Evolutionary conservation across 129 eudicot species (phyloP), one percentile per base, ranked within the genome.

Genomic region (Flaveria robusta): DNA sequence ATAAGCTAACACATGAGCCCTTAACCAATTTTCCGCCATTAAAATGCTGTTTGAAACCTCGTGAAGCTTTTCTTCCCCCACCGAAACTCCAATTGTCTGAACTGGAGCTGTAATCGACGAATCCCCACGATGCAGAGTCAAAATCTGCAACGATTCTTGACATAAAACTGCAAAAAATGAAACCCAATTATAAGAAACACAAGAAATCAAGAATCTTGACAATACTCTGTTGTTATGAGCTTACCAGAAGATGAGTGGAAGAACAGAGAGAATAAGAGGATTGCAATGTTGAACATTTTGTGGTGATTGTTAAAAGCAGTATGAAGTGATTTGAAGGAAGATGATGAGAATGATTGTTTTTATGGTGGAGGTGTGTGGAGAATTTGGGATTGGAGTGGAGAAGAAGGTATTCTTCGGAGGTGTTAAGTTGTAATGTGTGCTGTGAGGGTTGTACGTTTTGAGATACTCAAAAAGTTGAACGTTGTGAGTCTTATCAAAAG

Each of bases 1-100:
- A 62, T 80, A 63, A 47, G 88, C 63, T 59, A 93, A 60, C 62
- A 93, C 96, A 81, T 88, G 81, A 69, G 43, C 26, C 60, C 90
- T 88, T 24, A 90, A 67, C 98, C 98, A 93, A 34, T 49, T 78
- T 85, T 93, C 98, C 43, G 98, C 98, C 71, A 54, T 66, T 54
- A 87, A 78, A 55, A 92, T 77, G 64, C 81, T 92, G 68, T 37
- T 65, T 4, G 97, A 87, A 54, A 92, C 89, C 58, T 84, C 80
- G 19, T 69, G 75, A n/a, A 89, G 89, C 74, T 85, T 76, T 6
- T 92, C 76, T 47, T 77, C 76, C 23, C 67, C 65, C 62, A 92
- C 73, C 24, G 71, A 60, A 60, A 87, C 87, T 24, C 89, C 97
- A 15, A 55, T 13, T 45, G 88, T 88, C 42, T 50, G 49, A 18